Percentiles rank a stretch among this genome's conserved stretches.
Evolutionary conservation across 352 stramenopile genomes (phyloP).

Genomic region (Achlya hypogyna): DNA sequence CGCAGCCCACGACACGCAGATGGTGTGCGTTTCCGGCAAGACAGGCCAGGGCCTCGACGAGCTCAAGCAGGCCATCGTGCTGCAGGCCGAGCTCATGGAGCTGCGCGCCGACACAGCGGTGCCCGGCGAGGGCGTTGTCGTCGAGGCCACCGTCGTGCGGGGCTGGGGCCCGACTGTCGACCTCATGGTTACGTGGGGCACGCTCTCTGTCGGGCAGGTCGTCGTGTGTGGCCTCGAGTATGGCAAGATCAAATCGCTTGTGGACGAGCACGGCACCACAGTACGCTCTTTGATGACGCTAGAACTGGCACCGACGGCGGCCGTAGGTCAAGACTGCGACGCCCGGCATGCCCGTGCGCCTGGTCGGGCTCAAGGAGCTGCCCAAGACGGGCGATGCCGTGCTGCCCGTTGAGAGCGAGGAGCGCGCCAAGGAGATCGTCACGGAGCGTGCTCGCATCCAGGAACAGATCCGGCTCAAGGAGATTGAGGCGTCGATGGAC

Average conservation of each 20-base stretch:
- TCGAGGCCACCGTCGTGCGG: conserved; percentile 93
- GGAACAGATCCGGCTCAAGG: conserved; percentile 49
- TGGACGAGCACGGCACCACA: conserved; percentile 63
- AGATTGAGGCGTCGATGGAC: conserved; percentile 28
- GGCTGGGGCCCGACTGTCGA: conserved; percentile 93
- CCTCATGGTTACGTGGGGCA: conserved; percentile 95
- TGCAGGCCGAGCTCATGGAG: conserved; percentile 95
- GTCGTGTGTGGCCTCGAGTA: conserved; percentile 94
- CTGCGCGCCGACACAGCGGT: conserved; percentile 87
- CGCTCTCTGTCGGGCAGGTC: conserved; percentile 88
- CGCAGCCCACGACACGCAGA: conserved; percentile 88
- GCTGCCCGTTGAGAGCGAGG: conserved; percentile 59
- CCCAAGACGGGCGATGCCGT: conserved; percentile 71
- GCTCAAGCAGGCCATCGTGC: conserved; percentile 94
- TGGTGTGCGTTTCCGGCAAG: conserved; percentile 95
- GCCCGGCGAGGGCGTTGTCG: conserved; percentile 89
- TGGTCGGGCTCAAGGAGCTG: conserved; percentile 78
- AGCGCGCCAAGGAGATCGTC: conserved; percentile 72
- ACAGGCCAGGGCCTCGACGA: conserved; percentile 90
- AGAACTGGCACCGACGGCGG: conserved; percentile 29
- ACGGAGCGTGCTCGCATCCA: conserved; percentile 58
- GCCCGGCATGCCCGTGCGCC: conserved; percentile 86
- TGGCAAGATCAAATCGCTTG: conserved; percentile 84
- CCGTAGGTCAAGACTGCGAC: conserved; percentile 70
- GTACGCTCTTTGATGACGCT: conserved; percentile 35